Evolutionary conservation across 2,329 filamentous ascomycete species (phyloP).

Genomic region (Spiromastix sp.): DNA sequence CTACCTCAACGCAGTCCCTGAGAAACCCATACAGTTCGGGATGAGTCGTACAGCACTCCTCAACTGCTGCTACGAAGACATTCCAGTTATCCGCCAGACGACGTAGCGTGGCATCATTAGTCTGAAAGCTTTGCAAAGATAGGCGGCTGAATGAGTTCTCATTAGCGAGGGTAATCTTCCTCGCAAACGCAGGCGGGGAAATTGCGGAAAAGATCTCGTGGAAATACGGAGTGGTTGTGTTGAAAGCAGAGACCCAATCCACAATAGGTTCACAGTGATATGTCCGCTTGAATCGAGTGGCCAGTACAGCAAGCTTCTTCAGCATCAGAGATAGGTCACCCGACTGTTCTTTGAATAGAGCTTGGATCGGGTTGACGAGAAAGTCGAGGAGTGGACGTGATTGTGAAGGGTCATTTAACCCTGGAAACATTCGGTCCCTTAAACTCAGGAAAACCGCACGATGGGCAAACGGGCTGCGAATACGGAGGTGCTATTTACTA

Average conservation of each 20-base stretch:
- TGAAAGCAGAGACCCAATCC: slow-evolving; percentile 25
- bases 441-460: slow-evolving; percentile 24
- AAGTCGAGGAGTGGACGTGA: slow-evolving; percentile 26
- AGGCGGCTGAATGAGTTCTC: slow-evolving; percentile 21
- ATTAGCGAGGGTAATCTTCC: slow-evolving; percentile 21
- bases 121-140: slow-evolving; percentile 15
- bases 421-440: too few relatives aligned
- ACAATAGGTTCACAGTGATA: slow-evolving; percentile 26
- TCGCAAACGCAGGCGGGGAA: slow-evolving; percentile 23
- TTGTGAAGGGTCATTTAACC: slow-evolving; percentile 10
- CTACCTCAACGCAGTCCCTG: slow-evolving; percentile 27
- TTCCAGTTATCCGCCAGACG: slow-evolving; percentile 22
- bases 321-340: slow-evolving; percentile 23
- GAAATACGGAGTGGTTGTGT: slow-evolving; percentile 22
- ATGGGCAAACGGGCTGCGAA: slow-evolving; percentile 28
- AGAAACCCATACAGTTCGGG: slow-evolving; percentile 23
- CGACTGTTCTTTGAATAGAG: slow-evolving; percentile 22
- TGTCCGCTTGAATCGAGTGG: slow-evolving; percentile 23
- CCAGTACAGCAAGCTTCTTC: slow-evolving; percentile 27
- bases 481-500: slow-evolving; percentile 22
- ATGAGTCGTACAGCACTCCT: slow-evolving; percentile 29
- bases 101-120: slow-evolving; percentile 14
- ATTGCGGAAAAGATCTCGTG: slow-evolving; percentile 25
- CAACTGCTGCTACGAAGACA: slow-evolving; percentile 21
- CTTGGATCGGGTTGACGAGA: slow-evolving; percentile 28